phyloP scores from a whole-genome alignment of 441 rosid genomes.

The Sinapis alba region DNA sequence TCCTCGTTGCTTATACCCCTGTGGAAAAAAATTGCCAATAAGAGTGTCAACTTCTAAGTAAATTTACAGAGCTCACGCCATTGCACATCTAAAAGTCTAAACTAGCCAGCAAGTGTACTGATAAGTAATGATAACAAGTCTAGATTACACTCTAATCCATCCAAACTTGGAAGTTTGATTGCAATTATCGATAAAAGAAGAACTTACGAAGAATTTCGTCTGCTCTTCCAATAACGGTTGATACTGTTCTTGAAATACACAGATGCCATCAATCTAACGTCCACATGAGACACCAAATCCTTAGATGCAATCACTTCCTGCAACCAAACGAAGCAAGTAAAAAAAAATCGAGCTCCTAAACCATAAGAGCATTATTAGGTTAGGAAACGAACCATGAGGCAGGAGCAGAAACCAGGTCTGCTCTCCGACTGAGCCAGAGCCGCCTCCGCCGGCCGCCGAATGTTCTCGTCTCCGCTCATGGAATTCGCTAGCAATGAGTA shows the following conservation, averaged over 20 bases:
- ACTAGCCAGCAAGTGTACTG: constrained; percentile 11
- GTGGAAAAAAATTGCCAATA: constrained; percentile 28
- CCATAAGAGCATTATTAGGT: constrained; percentile 43
- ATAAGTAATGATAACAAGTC: not conserved
- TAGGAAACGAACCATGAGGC: constrained; percentile 70
- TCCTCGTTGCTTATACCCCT: constrained; percentile 92
- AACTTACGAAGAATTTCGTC: constrained; percentile 79
- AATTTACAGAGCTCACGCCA: constrained; percentile 3
- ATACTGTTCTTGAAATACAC: constrained; percentile 94
- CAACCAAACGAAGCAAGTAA: constrained; percentile 33
- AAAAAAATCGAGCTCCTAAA: constrained; percentile 7
- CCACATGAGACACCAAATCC: constrained; percentile 90
- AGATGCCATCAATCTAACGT: constrained; percentile 87
- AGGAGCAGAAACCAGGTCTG: constrained; percentile 94
- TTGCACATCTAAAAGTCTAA: not conserved
- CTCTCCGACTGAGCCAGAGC: constrained; percentile 90
- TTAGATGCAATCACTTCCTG: constrained; percentile 94
- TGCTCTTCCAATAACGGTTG: constrained; percentile 85
- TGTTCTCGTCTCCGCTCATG: constrained; percentile 82
- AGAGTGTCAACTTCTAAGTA: constrained; percentile 19
- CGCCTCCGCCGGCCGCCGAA: constrained; percentile 88
- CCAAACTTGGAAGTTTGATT: not conserved
- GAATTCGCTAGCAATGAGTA: constrained; percentile 83
- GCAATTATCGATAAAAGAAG: not conserved
- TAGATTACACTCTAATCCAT: not conserved